Evolutionary conservation across 192 early-diverging fungal genomes (phyloP).

Genomic region (Mortierella antarctica): DNA sequence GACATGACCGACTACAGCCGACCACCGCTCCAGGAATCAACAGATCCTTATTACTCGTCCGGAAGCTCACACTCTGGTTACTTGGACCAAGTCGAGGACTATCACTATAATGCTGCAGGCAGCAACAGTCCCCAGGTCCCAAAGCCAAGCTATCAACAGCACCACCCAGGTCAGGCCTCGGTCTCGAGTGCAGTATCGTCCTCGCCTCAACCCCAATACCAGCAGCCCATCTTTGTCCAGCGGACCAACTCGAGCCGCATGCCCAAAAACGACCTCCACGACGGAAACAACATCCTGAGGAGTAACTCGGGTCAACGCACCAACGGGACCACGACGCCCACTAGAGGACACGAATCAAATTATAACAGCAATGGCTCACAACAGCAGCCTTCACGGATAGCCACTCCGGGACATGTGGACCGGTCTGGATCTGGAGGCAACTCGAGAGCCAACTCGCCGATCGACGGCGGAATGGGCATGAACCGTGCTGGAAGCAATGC

Average conservation of each 20-base stretch:
- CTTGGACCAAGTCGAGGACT: constrained; percentile 38
- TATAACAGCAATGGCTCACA: neutral
- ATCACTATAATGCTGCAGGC: constrained; percentile 5
- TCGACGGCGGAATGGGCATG: constrained; percentile 5
- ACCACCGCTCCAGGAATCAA: constrained; percentile 32
- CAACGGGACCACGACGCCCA: neutral
- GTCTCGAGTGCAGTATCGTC: neutral
- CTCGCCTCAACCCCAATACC: constrained; percentile 20
- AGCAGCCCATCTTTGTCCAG: constrained; percentile 18
- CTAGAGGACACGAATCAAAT: constrained; percentile 11
- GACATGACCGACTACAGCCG: constrained; percentile 43
- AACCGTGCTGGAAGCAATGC: constrained; percentile 30
- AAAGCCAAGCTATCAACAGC: constrained; percentile 14
- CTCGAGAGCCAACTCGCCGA: constrained; percentile 10
- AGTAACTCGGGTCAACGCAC: constrained; percentile 31
- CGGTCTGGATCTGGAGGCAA: constrained; percentile 25
- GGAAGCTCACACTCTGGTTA: constrained; percentile 41
- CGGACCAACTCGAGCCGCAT: constrained; percentile 32
- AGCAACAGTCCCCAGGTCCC: constrained; percentile 8
- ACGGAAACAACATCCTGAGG: constrained; percentile 28
- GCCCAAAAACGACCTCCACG: constrained; percentile 29
- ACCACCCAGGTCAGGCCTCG: neutral
- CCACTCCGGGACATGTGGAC: constrained; percentile 21
- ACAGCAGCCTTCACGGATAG: constrained; percentile 18
- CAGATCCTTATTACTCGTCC: constrained; percentile 43